Base-by-base conservation (phyloP, 129 eudicot species). In the Escallonia herrerae region DNA sequence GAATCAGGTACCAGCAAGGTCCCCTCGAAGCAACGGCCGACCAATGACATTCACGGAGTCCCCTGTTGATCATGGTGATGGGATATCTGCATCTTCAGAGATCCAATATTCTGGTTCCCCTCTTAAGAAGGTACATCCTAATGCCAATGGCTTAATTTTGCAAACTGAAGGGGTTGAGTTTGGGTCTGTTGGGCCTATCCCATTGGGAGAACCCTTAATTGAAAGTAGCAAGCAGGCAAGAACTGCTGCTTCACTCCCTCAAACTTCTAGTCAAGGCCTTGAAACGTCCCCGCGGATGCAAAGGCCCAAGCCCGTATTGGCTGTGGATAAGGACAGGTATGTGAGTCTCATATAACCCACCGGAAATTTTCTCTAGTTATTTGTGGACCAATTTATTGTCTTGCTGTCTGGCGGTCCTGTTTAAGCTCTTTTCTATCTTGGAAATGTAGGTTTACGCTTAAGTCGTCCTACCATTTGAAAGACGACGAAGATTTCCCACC, bases 401-500 rank as follows among this genome's bases (percentile, higher is more conserved):
- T 9, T 53, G 6, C 40, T 56, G 54, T 37, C 48, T 38, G 22
- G 5, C 5, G 43, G 22, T 42, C 54, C 56, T 67, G 56, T 63
- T 75, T 63, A 56, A 62, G 64, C 64, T 62, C 50, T 60, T 68
- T 68, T 55, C 55, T 61, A 15, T 63, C 75, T 47, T 54, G 62
- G 50, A 71, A 45, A 45, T 73, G 78, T 66, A 86, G 95, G 87
- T 68, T 77, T 44, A 47, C 62, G 66, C 62, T 67, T 61, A 72
- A 63, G 64, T 80, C 84, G 37, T 22, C 90, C 2, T 89, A 89
- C 80, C 85, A 65, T 70, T 66, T 87, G 54, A 87, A 76, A 74
- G 87, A 84, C 65, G 78, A 87, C 58, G 96, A 72, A 4, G 96
- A 89, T 72, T 89, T 89, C 66, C 96, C 94, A 6, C 96, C 96